Conservation (phyloP, 2,329 filamentous ascomycete genomes). For the Cladosporium velox region DNA sequence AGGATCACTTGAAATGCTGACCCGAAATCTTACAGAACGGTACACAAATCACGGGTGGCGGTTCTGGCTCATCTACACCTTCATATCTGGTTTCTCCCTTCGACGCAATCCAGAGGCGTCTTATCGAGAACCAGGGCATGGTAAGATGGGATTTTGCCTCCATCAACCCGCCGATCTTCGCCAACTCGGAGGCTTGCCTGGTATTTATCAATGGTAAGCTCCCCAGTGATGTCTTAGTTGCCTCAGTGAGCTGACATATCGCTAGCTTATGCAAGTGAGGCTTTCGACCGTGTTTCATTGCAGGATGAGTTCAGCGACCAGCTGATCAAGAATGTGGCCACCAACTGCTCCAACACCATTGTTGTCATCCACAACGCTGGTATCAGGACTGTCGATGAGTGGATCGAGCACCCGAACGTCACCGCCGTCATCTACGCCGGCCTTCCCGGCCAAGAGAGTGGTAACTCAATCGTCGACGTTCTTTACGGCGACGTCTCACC, state of each 20-base stretch:
- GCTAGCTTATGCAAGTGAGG: constrained; percentile 46
- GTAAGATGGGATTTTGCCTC: constrained; percentile 28
- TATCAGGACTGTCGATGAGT: constrained; percentile 44
- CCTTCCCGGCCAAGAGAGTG: constrained; percentile 44
- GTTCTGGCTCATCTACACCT: constrained; percentile 43
- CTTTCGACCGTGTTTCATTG: constrained; percentile 44
- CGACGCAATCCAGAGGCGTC: constrained; percentile 43
- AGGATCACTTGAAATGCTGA: neutral
- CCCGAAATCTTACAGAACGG: constrained; percentile 31
- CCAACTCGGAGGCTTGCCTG: constrained; percentile 44
- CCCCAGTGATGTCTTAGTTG: too few relatives aligned
- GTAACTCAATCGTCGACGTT: constrained; percentile 44
- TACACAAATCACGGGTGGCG: constrained; percentile 48
- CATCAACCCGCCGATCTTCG: constrained; percentile 29
- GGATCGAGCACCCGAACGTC: constrained; percentile 45
- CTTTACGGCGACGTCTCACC: constrained; percentile 44
- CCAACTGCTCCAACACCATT: constrained; percentile 32
- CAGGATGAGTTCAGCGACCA: constrained; percentile 47
- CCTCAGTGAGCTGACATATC: neutral
- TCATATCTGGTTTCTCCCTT: constrained; percentile 44
- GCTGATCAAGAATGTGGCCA: constrained; percentile 46
- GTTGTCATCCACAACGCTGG: constrained; percentile 50
- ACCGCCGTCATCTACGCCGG: constrained; percentile 46
- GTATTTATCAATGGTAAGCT: constrained; percentile 58
- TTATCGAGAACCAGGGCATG: constrained; percentile 32